Percentiles rank a stretch among this genome's conserved stretches.
Conservation (phyloP, 208 protist species). For the Chromosphaera perkinsii region DNA sequence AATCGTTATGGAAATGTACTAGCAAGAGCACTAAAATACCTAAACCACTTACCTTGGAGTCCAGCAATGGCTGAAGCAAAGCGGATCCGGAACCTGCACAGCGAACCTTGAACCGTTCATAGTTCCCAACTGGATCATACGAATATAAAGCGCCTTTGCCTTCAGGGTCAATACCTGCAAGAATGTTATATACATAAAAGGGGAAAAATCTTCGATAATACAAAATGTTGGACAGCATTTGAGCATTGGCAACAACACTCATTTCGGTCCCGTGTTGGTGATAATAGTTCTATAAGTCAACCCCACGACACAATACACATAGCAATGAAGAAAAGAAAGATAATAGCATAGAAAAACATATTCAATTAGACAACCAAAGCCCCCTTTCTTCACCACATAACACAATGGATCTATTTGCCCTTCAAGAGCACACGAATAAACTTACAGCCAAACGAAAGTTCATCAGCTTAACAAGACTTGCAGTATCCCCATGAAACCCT, state of each 20-base stretch:
- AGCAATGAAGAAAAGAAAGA: no score
- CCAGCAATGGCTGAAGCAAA: slow-evolving; percentile 93
- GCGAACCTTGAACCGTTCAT: slow-evolving; percentile 82
- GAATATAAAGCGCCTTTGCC: slow-evolving; percentile 88
- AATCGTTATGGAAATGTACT: neutral
- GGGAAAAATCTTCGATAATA: slow-evolving; percentile 97
- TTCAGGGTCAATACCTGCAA: slow-evolving; percentile 87
- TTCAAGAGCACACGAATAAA: no score
- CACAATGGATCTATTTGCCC: no score
- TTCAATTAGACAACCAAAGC: no score
- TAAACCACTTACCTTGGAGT: slow-evolving; percentile 66
- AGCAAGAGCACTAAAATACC: neutral
- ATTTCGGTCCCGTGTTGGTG: slow-evolving; percentile 86
- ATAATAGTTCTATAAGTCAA: slow-evolving; percentile 64
- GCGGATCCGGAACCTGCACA: slow-evolving; percentile 77
- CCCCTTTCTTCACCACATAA: no score
- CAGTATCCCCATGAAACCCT: slow-evolving; percentile 38
- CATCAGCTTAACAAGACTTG: neutral
- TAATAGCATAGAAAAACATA: no score
- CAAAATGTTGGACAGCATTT: slow-evolving; percentile 92
- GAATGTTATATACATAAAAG: slow-evolving; percentile 97
- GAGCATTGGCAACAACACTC: slow-evolving; percentile 78
- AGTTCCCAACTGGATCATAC: slow-evolving; percentile 95
- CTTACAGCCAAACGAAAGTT: no score
- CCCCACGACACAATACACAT: no score